Evolutionary conservation across 176 grass and related monocot species (phyloP).

Genomic region (Pontederia crassipes): DNA sequence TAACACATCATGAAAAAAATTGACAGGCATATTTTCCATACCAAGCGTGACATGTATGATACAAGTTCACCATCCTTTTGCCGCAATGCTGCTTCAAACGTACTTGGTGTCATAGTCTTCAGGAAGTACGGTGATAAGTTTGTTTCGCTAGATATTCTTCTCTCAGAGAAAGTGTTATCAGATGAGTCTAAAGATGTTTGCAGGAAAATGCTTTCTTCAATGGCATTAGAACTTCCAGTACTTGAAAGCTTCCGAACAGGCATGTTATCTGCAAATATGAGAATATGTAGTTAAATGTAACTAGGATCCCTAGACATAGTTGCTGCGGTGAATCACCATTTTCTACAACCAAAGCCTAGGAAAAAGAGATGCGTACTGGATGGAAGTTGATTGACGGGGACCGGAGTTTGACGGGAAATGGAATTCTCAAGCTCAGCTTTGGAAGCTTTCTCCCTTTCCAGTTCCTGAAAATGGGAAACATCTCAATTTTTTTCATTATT

Average conservation of each 20-base stretch:
- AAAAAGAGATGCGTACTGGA: constrained; percentile 31
- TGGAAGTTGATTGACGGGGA: constrained; percentile 52
- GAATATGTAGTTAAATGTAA: too few species aligned
- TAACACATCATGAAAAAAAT: too few species aligned
- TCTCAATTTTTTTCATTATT: too few species aligned
- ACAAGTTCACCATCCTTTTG: constrained; percentile 95
- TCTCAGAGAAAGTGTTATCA: constrained; percentile 58
- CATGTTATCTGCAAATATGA: constrained; percentile 32
- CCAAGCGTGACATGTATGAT: constrained; percentile 96
- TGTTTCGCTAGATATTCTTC: constrained; percentile 75
- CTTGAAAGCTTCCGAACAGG: constrained; percentile 69
- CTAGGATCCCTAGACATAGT: neutral
- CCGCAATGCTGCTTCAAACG: constrained; percentile 87
- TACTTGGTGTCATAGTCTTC: constrained; percentile 97
- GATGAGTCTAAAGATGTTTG: constrained; percentile 84
- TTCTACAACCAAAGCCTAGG: too few species aligned
- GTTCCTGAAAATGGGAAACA: constrained; percentile 44
- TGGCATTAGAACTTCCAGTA: constrained; percentile 47
- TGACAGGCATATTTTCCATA: constrained; percentile 29
- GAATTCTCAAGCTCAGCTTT: constrained; percentile 75
- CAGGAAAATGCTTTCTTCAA: constrained; percentile 94
- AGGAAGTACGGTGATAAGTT: constrained; percentile 81
- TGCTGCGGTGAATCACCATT: neutral
- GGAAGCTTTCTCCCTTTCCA: constrained; percentile 74
- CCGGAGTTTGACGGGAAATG: constrained; percentile 43